Evolutionary conservation across 1,284 basidiomycete genomes (phyloP), one percentile per base, ranked within the genome.

Genomic region (Phylloporus sp.): DNA sequence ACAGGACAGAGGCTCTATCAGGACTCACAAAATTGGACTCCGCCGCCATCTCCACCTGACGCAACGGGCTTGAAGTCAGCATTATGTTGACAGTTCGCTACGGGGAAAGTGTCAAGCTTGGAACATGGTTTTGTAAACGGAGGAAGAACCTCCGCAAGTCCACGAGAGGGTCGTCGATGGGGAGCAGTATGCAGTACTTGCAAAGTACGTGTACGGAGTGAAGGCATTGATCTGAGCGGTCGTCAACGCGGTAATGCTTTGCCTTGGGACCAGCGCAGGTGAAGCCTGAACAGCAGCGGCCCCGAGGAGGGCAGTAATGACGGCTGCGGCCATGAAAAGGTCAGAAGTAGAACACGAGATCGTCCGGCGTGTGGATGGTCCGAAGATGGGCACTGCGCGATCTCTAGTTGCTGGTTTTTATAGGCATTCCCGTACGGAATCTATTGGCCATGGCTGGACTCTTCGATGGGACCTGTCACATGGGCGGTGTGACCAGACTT

Each of bases 51-150:
- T 2, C 89, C 90, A 44, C 89, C 90, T 8, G 87, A 82, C 10
- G 87, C 89, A 12, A 86, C 74, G 2, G 87, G 85, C 31, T 81
- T 62, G 66, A 91, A 91, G 8, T 69, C 72, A 2, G 86, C 74
- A 68, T 88, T 90, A 8, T 82, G 85, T n/a, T 81, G 58, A 66
- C 89, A 91, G 65, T 83, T 82, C 4, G 76, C 87, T 88, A 53
- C 54, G 2, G 55, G 34, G 20, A 46, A 10, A 15, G 40, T n/a
- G n/a, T n/a, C n/a, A n/a, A n/a, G n/a, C n/a, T n/a, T n/a, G 22
- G 18, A 18, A 34, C 22, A 64, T 24, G 60, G 49, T 28, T 18
- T 52, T 44, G 18, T 8, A 31, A 52, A 46, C 20, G 29, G 39
- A 59, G 28, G n/a, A 72, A 80, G 28, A 64, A 86, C 86, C 69